A percentile compares a stretch with the other conserved stretches of the same genome.
Conservation (phyloP, 176 grass and related monocot genomes). For the Carex cristatella region DNA sequence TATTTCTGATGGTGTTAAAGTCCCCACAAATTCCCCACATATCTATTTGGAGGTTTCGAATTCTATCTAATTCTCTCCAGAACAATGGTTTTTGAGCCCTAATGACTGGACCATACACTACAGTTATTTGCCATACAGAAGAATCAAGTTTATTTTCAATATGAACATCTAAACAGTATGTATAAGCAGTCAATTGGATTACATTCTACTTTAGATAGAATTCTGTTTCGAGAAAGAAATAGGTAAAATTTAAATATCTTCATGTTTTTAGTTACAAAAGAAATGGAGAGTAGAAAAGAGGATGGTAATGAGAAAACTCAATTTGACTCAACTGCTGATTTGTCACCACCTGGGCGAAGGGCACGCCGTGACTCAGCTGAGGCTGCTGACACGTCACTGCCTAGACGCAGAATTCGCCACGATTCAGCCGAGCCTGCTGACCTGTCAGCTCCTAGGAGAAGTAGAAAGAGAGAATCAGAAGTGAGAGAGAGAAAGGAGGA, state of each 20-base stretch:
- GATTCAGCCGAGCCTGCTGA: slow-evolving; percentile 26
- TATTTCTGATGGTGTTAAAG: no score
- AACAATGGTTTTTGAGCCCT: no score
- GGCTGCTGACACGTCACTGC: slow-evolving; percentile 25
- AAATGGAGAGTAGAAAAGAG: slow-evolving; percentile 45
- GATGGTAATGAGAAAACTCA: not conserved
- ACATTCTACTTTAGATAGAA: not conserved
- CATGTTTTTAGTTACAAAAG: not conserved
- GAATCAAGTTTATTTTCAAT: no score
- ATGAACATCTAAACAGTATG: no score
- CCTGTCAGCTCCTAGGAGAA: slow-evolving; percentile 51
- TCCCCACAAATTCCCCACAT: no score
- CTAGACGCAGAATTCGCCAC: not conserved
- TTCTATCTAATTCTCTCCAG: no score
- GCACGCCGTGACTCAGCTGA: slow-evolving; percentile 19
- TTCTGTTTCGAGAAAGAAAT: not conserved
- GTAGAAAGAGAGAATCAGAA: slow-evolving; percentile 26
- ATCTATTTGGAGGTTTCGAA: no score
- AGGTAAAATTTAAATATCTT: not conserved
- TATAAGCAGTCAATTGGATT: no score
- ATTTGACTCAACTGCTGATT: slow-evolving; percentile 23
- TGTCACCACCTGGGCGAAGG: slow-evolving; percentile 31
- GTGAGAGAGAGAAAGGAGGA: slow-evolving; percentile 21
- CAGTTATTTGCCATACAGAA: no score
- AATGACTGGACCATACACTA: no score